These are phyloP conservation scores for Pseudotsuga menziesii DNA, from an alignment of 75 land plant species.

Conservation along the genomic window DNA sequence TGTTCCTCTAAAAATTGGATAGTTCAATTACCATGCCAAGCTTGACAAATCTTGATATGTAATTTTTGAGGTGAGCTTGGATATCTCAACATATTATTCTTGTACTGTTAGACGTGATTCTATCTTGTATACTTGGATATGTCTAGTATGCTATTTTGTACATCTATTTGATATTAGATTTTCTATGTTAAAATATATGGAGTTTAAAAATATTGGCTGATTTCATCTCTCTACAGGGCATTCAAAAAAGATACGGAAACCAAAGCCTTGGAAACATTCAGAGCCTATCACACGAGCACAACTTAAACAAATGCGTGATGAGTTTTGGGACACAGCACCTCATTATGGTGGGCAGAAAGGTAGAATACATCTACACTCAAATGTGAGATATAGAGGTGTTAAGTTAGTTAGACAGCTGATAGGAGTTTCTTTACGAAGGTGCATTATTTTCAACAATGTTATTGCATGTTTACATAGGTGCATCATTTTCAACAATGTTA, in stretches of 20 bases:
- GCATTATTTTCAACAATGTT: too few species aligned
- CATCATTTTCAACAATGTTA: too few species aligned
- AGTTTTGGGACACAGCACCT: conserved; percentile 94
- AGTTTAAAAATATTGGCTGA: neutral
- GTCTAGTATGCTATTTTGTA: neutral
- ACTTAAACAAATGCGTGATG: conserved; percentile 79
- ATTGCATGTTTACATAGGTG: too few species aligned
- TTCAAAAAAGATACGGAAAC: conserved; percentile 58
- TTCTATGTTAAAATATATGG: neutral
- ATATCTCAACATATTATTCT: neutral
- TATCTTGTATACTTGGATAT: neutral
- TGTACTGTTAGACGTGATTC: neutral
- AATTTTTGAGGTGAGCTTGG: neutral
- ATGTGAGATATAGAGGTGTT: too few species aligned
- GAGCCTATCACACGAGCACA: conserved; percentile 63
- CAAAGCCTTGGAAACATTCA: conserved; percentile 89
- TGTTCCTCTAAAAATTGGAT: neutral
- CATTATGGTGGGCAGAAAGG: conserved; percentile 91
- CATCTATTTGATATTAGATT: neutral
- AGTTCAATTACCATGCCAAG: neutral
- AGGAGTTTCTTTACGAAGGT: too few species aligned
- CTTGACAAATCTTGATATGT: neutral
- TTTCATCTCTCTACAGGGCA: conserved; percentile 27
- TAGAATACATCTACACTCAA: neutral
- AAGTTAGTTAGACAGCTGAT: too few species aligned